Percentiles rank a stretch among this genome's conserved stretches.
phyloP scores from a whole-genome alignment of 306 rosid genomes.

The Cyamopsis tetragonoloba region DNA sequence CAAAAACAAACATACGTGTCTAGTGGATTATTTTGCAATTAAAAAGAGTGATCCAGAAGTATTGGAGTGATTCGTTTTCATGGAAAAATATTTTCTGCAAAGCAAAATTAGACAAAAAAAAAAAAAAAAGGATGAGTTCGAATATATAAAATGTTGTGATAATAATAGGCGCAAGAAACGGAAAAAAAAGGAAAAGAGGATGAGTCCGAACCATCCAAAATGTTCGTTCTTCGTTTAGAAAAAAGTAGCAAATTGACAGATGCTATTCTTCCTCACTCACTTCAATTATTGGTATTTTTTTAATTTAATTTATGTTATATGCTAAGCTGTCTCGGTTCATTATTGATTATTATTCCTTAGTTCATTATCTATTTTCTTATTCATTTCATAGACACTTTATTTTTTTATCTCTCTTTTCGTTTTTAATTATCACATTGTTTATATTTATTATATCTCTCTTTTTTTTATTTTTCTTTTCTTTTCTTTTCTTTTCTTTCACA shows the following conservation, averaged over 20 bases:
- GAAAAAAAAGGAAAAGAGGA: no score
- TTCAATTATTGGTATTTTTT: no score
- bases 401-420: no score
- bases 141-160: constrained; percentile 14
- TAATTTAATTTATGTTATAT: no score
- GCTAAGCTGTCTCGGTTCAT: no score
- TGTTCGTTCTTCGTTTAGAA: background rate
- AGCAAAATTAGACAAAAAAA: background rate
- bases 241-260: background rate
- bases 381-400: no score
- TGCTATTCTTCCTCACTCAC: background rate
- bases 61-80: background rate
- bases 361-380: no score
- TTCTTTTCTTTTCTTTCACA: no score
- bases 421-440: no score
- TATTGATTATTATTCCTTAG: no score
- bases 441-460: no score
- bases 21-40: background rate
- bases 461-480: no score
- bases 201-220: constrained; percentile 8
- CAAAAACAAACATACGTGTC: background rate
- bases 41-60: background rate
- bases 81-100: background rate
- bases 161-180: background rate
- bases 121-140: background rate